These are phyloP conservation scores for Fraxinus sp. DNA, from an alignment of 305 asterid species.

Conservation along the genomic window DNA sequence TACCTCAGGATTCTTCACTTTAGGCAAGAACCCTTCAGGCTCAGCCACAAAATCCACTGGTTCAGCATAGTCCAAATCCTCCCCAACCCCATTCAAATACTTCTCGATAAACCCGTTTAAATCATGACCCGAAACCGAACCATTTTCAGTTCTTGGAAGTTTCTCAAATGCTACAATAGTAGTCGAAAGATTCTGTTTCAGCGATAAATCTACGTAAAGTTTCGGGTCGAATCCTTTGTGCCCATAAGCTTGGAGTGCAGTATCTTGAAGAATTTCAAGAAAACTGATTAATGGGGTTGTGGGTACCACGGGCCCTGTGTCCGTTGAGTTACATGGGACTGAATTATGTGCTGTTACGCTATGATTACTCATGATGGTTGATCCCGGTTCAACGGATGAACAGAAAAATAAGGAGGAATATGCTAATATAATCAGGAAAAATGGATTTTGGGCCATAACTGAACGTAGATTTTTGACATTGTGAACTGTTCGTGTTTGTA, in stretches of 20 bases:
- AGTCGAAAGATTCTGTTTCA: constrained; percentile 41
- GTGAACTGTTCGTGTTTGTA: not conserved
- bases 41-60: constrained; percentile 59
- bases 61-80: constrained; percentile 48
- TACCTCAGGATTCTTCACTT: constrained; percentile 50
- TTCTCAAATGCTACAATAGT: constrained; percentile 41
- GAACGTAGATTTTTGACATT: not conserved
- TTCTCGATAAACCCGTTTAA: constrained; percentile 38
- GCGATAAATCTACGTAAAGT: constrained; percentile 64
- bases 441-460: not conserved
- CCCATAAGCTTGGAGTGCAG: constrained; percentile 57
- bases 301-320: constrained; percentile 48
- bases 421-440: not conserved
- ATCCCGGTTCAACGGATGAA: not conserved
- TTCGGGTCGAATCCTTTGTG: constrained; percentile 64
- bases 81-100: constrained; percentile 42
- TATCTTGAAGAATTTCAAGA: constrained; percentile 53
- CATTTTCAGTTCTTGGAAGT: constrained; percentile 35
- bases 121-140: constrained; percentile 38
- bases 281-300: constrained; percentile 56
- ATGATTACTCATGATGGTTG: constrained; percentile 11
- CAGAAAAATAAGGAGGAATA: not conserved
- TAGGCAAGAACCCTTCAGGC: constrained; percentile 61
- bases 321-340: constrained; percentile 22
- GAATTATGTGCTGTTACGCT: not conserved